Percentiles rank a stretch among this genome's conserved stretches.
These are phyloP conservation scores for Ensete glaucum DNA, from an alignment of 176 grass and related monocot species.

Conservation along the genomic window DNA sequence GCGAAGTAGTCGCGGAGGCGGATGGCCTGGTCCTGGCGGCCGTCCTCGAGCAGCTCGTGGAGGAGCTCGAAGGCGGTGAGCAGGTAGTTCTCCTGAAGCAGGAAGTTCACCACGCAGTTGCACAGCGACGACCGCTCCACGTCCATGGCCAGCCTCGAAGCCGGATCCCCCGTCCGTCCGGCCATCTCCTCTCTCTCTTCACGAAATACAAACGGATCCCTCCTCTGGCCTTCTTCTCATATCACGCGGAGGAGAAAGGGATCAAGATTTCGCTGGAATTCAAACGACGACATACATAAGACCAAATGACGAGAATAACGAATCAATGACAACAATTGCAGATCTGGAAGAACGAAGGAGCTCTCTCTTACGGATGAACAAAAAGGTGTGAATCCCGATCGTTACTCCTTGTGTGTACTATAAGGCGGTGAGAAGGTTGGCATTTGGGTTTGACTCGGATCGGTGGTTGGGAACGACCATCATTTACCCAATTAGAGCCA, in stretches of 20 bases:
- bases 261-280: not conserved
- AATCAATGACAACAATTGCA: not conserved
- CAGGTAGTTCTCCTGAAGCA: slow-evolving; percentile 86
- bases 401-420: too few relatives aligned
- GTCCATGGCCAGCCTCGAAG: slow-evolving; percentile 20
- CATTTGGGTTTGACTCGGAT: too few relatives aligned
- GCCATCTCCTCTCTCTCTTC: not conserved
- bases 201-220: not conserved
- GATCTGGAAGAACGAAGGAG: not conserved
- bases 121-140: slow-evolving; percentile 77
- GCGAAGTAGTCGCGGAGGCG: slow-evolving; percentile 82
- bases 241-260: not conserved
- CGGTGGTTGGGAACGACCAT: too few relatives aligned
- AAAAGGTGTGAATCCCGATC: too few relatives aligned
- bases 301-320: not conserved
- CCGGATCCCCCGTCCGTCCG: not conserved
- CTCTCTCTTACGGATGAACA: too few relatives aligned
- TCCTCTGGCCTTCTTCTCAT: not conserved
- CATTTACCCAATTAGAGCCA: too few relatives aligned
- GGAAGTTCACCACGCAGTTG: slow-evolving; percentile 96
- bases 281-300: not conserved
- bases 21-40: slow-evolving; percentile 75
- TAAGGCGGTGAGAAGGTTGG: too few relatives aligned
- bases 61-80: slow-evolving; percentile 91
- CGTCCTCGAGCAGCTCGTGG: slow-evolving; percentile 86